These are phyloP conservation scores for Epichloe elymi DNA, from an alignment of 2,329 filamentous ascomycete genomes.

Conservation along the genomic window DNA sequence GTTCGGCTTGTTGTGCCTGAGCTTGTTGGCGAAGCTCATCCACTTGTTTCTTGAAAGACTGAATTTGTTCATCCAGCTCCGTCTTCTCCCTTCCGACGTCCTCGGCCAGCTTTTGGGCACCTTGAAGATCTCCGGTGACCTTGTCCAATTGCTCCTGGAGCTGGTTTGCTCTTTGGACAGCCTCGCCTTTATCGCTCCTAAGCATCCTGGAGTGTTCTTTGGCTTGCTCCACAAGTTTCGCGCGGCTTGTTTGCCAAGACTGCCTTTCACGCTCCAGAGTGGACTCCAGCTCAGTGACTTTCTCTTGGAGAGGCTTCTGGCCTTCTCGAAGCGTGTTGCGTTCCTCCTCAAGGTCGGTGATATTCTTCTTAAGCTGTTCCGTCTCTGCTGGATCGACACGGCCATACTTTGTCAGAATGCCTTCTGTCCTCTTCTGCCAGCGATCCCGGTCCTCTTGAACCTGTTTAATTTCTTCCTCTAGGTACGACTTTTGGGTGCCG, in stretches of 20 bases:
- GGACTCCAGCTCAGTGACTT: slow-evolving; percentile 37
- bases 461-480: slow-evolving; percentile 78
- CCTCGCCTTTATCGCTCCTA: slow-evolving; percentile 39
- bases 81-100: slow-evolving; percentile 19
- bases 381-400: slow-evolving; percentile 88
- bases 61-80: slow-evolving; percentile 29
- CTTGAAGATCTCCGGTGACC: slow-evolving; percentile 40
- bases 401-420: slow-evolving; percentile 92
- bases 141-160: slow-evolving; percentile 37
- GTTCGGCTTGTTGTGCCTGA: slow-evolving; percentile 9
- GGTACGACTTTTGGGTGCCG: slow-evolving; percentile 65
- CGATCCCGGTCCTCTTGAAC: slow-evolving; percentile 84
- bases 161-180: slow-evolving; percentile 36
- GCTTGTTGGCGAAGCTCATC: slow-evolving; percentile 25
- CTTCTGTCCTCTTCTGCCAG: slow-evolving; percentile 91
- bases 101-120: slow-evolving; percentile 27
- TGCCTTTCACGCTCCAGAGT: slow-evolving; percentile 40
- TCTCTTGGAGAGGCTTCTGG: slow-evolving; percentile 38
- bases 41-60: slow-evolving; percentile 29
- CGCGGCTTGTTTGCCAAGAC: slow-evolving; percentile 38
- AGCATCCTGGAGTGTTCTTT: slow-evolving; percentile 46
- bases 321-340: slow-evolving; percentile 41
- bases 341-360: slow-evolving; percentile 53
- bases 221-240: slow-evolving; percentile 46
- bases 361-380: slow-evolving; percentile 72